Evolutionary conservation across 371 early-diverging fungal species (phyloP).

Genomic region (Lichtheimia ramosa): DNA sequence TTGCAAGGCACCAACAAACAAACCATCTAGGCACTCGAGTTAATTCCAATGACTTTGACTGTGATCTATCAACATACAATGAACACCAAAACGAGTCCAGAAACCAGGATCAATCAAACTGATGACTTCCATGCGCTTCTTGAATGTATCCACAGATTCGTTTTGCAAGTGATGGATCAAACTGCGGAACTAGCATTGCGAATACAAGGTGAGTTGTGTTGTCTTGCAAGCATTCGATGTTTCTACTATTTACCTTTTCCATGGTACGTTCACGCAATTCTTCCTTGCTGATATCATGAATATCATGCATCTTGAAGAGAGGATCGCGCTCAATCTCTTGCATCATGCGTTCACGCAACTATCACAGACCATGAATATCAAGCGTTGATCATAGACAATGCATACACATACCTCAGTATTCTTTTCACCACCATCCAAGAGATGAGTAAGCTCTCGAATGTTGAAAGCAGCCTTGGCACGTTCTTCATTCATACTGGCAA

Average conservation of each 20-base stretch:
- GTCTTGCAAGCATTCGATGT: not conserved
- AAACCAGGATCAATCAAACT: constrained; percentile 85
- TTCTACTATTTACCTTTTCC: constrained; percentile 58
- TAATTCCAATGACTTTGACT: not conserved
- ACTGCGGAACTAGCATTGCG: constrained; percentile 52
- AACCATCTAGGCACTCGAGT: constrained; percentile 50
- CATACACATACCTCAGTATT: constrained; percentile 48
- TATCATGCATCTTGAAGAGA: constrained; percentile 79
- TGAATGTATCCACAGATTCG: constrained; percentile 75
- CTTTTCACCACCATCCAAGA: constrained; percentile 78
- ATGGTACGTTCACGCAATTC: constrained; percentile 87
- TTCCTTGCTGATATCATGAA: constrained; percentile 73
- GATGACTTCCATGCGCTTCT: constrained; percentile 81
- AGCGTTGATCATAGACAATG: not conserved
- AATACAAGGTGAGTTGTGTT: not conserved
- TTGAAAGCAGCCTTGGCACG: constrained; percentile 76
- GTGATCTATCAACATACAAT: constrained; percentile 45
- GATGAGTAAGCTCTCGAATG: constrained; percentile 76
- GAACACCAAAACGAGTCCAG: constrained; percentile 93
- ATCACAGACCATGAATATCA: not conserved
- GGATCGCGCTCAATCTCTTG: constrained; percentile 89
- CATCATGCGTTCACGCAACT: constrained; percentile 82
- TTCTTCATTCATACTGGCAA: constrained; percentile 63
- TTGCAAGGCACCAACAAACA: constrained; percentile 88
- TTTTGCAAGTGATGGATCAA: constrained; percentile 75